Base-by-base conservation (phyloP, 2,329 filamentous ascomycete species). In the Fonsecaea erecta region DNA sequence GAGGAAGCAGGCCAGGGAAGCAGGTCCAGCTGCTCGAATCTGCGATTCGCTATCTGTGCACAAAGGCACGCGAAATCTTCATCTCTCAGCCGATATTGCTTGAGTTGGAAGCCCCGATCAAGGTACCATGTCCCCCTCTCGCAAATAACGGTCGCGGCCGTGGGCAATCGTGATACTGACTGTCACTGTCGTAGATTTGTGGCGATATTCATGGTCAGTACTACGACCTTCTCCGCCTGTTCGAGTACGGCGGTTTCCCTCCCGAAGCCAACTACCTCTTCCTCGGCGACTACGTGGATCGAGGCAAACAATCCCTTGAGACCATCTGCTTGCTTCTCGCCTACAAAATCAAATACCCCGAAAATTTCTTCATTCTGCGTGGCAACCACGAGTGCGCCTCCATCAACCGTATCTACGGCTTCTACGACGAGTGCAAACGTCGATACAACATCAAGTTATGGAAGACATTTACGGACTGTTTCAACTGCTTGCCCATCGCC, bases 311-410 rank as follows among this genome's bases (percentile, higher is more conserved):
- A 82, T 97, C 94, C 40, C 89, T 99, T 61, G 95, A 99, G 85
- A 98, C 95, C 72, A 98, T 99, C 81, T 97, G 93, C 83, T 85
- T 99, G 70, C 86, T 99, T 63, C 87, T 99, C 58, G 93, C 93
- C 69, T 99, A 98, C 88, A 99, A 99, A 88, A 96, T 99, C 87
- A 98, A 98, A 84, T 98, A 97, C 79, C 95, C 95, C 55, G 95
- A 99, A 83, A 99, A 99, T 84, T 98, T 99, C 84, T 99, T 99
- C 85, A 91, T 99, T 72, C 88, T 99, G 65, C 92, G 95, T 73
- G 95, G 95, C 70, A 99, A 99, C 85, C 95, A 99, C 85, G 95
- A 99, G 81, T 98, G 95, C 82, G 95, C 95, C 65, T 96, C 92
- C 60, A 96, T 99, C 85, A 99, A 96, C 84, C 92, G 95, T 77